These are phyloP conservation scores for Fraxinus americana DNA, from an alignment of 257 asterid species.

Conservation along the genomic window DNA sequence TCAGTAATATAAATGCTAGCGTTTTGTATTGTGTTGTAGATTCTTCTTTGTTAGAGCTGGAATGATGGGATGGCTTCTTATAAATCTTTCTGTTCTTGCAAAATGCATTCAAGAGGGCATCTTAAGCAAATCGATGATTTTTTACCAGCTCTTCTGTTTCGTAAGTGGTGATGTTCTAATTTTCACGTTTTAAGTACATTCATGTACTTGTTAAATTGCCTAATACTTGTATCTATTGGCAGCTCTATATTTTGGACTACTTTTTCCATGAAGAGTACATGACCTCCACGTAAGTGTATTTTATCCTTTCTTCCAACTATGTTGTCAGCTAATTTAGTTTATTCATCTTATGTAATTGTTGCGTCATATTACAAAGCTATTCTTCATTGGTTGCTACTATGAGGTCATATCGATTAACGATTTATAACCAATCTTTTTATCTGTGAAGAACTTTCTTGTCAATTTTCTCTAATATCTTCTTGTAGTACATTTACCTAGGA, in stretches of 20 bases:
- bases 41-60: conserved; percentile 99
- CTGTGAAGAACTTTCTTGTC: neutral
- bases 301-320: conserved; percentile 12
- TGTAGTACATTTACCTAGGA: neutral
- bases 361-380: neutral
- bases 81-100: conserved; percentile 88
- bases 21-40: conserved; percentile 49
- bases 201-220: conserved; percentile 9
- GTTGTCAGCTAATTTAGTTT: conserved; percentile 9
- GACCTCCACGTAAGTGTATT: conserved; percentile 92
- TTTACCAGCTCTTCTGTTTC: conserved; percentile 77
- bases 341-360: neutral
- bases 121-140: conserved; percentile 79
- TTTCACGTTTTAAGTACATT: conserved; percentile 18
- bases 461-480: neutral
- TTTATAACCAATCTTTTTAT: neutral
- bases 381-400: neutral
- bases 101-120: conserved; percentile 64
- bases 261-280: conserved; percentile 89
- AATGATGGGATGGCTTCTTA: conserved; percentile 99
- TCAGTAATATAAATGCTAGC: conserved; percentile 1
- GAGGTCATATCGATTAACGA: neutral
- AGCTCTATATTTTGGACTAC: conserved; percentile 91
- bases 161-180: conserved; percentile 48
- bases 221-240: conserved; percentile 32